Conservation (phyloP, 164 flowering plant species). For the Malania oleifera region DNA sequence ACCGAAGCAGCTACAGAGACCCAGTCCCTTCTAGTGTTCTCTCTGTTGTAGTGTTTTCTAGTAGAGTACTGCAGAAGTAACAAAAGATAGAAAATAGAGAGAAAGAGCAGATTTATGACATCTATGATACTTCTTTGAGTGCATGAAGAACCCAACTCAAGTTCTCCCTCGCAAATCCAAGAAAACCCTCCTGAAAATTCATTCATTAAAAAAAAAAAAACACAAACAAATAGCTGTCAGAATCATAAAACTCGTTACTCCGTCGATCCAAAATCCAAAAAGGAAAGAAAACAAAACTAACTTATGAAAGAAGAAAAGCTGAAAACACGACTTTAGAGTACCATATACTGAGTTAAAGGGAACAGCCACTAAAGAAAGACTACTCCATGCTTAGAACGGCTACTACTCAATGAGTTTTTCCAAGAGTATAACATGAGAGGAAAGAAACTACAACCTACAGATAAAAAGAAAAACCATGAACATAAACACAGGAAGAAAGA, state of each 20-base stretch:
- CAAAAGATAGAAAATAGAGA: constrained; percentile 32
- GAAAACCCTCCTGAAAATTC: constrained; percentile 31
- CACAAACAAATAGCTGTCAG: neutral
- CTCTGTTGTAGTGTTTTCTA: constrained; percentile 11
- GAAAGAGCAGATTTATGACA: constrained; percentile 38
- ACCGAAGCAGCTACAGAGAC: constrained; percentile 28
- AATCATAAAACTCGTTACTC: neutral
- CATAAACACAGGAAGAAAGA: no score
- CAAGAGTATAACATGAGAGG: no score
- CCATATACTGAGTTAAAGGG: no score
- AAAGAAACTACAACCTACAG: no score
- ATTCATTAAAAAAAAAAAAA: neutral
- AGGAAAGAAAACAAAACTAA: no score
- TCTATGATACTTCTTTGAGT: constrained; percentile 36
- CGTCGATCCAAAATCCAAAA: no score
- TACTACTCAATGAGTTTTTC: no score
- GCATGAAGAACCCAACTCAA: constrained; percentile 33
- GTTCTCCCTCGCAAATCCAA: constrained; percentile 37
- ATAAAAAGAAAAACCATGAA: no score
- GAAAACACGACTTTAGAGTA: no score
- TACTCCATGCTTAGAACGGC: no score
- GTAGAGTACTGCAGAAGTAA: constrained; percentile 18
- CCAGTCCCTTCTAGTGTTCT: constrained; percentile 26
- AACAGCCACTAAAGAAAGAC: no score
- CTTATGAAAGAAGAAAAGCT: no score